Percentiles rank a stretch among this genome's conserved stretches.
Evolutionary conservation across 306 rosid genomes (phyloP).

Genomic region (Acacia acuminata): DNA sequence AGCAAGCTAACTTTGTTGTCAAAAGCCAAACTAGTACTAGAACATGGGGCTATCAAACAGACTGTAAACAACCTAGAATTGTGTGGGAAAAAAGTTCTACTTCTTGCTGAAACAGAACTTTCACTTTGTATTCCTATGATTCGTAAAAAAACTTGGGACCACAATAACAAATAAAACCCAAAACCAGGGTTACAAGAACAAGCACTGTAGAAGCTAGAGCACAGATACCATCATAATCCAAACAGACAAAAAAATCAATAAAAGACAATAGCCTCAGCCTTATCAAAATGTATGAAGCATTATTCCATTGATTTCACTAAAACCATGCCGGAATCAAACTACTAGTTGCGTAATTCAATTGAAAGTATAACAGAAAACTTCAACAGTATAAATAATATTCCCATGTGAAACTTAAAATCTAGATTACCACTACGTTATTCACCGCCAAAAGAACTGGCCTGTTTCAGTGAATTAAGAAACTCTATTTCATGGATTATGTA

Average conservation of each 20-base stretch:
- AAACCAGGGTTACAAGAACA: background rate
- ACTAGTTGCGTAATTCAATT: background rate
- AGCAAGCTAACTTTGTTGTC: conserved; percentile 3
- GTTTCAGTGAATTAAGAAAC: background rate
- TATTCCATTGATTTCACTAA: background rate
- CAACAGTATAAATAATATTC: background rate
- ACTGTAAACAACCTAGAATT: background rate
- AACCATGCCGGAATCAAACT: background rate
- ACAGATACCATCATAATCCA: conserved; percentile 1
- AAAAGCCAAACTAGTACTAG: background rate
- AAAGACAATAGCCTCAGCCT: background rate
- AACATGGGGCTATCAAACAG: background rate
- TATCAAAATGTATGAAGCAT: background rate
- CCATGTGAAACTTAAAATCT: conserved; percentile 7
- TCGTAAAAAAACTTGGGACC: background rate
- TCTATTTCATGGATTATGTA: background rate
- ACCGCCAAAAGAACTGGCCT: background rate
- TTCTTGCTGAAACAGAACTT: conserved; percentile 4
- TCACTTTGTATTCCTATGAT: background rate
- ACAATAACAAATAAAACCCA: background rate
- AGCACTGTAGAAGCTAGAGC: background rate
- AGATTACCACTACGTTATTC: background rate
- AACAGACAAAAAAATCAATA: background rate
- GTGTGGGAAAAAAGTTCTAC: background rate
- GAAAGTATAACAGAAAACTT: background rate